These are phyloP conservation scores for Saccharomyces uvarum DNA, from an alignment of 1,139 yeast genomes.

Conservation along the genomic window DNA sequence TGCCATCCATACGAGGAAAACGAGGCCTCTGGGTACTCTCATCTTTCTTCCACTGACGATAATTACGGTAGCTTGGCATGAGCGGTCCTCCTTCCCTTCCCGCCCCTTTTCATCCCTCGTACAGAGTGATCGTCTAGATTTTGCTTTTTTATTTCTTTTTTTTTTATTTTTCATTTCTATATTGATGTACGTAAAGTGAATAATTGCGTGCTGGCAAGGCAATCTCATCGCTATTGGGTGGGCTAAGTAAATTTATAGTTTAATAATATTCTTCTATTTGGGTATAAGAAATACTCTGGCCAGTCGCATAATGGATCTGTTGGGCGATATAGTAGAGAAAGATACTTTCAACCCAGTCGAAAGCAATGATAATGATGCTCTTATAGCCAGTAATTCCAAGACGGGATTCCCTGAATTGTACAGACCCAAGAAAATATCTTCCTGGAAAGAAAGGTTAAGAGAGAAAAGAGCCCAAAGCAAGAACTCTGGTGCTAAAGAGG, in stretches of 20 bases:
- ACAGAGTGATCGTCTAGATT: neutral
- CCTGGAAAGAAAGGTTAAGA: slow-evolving; percentile 37
- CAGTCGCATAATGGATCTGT: slow-evolving; percentile 47
- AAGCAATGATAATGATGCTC: slow-evolving; percentile 26
- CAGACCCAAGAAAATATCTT: slow-evolving; percentile 34
- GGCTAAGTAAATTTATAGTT: neutral
- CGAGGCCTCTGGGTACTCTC: slow-evolving; percentile 6
- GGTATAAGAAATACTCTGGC: neutral
- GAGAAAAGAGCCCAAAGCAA: slow-evolving; percentile 23
- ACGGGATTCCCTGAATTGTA: slow-evolving; percentile 41
- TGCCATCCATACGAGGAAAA: slow-evolving; percentile 20
- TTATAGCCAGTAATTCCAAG: slow-evolving; percentile 4
- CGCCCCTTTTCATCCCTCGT: neutral
- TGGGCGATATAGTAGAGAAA: slow-evolving; percentile 72
- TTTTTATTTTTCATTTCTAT: neutral
- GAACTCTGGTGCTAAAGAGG: neutral
- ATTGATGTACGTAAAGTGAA: neutral
- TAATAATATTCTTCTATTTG: neutral
- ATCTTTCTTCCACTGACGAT: slow-evolving; percentile 9
- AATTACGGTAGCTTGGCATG: slow-evolving; percentile 5
- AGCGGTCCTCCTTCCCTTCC: neutral
- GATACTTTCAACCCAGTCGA: slow-evolving; percentile 37
- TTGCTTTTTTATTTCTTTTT: neutral
- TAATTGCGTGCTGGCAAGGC: neutral
- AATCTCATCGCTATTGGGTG: neutral